Evolutionary conservation across 345 rosid genomes (phyloP).

Genomic region (Citrus maxima): DNA sequence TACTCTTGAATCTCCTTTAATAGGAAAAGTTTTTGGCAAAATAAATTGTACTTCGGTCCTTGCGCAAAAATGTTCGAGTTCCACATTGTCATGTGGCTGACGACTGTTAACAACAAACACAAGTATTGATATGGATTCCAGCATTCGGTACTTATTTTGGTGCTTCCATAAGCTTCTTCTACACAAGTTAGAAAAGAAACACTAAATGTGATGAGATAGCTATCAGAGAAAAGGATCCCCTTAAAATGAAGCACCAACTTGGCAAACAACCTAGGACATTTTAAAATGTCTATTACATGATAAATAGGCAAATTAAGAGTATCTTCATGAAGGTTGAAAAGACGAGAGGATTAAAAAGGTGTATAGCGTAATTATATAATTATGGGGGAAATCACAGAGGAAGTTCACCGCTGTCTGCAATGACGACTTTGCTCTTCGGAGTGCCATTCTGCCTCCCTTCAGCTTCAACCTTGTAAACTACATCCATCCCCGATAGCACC

Average conservation of each 20-base stretch:
- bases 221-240: background rate
- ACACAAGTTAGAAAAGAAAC: no score
- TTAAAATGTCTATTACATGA: background rate
- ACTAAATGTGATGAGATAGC: no score
- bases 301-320: background rate
- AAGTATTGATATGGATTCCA: background rate
- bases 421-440: slow-evolving; percentile 82
- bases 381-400: slow-evolving; percentile 40
- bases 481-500: slow-evolving; percentile 97
- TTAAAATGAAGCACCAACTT: background rate
- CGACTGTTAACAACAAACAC: background rate
- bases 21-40: background rate
- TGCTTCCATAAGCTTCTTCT: background rate
- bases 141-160: background rate
- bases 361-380: background rate
- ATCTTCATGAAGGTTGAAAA: background rate
- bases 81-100: background rate
- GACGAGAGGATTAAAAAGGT: background rate
- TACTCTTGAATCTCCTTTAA: background rate
- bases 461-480: slow-evolving; percentile 87
- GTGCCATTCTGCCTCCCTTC: slow-evolving; percentile 83
- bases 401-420: slow-evolving; percentile 90
- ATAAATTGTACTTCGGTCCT: background rate
- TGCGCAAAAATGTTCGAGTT: background rate
- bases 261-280: background rate